Percentiles rank a stretch among this genome's conserved stretches.
phyloP scores from a whole-genome alignment of 257 asterid species.

The Solanum acaule region DNA sequence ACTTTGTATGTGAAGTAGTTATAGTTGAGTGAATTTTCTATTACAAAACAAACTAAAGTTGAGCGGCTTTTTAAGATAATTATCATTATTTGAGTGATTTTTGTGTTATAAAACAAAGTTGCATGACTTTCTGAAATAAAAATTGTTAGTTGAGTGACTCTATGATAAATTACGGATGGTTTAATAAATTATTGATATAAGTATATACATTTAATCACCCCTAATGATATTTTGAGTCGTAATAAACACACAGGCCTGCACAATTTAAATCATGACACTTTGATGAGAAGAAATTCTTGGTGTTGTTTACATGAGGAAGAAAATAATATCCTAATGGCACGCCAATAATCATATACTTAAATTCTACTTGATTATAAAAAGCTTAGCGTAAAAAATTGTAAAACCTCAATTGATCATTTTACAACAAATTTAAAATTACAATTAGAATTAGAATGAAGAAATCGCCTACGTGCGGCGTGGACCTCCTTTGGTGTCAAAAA shows the following conservation, averaged over 20 bases:
- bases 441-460: background rate
- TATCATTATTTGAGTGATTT: background rate
- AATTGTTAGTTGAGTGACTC: background rate
- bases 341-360: background rate
- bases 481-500: constrained; percentile 14
- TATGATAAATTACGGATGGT: background rate
- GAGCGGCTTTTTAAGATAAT: background rate
- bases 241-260: background rate
- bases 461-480: constrained; percentile 7
- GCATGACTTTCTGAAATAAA: background rate
- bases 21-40: background rate
- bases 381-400: background rate
- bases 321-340: background rate
- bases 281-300: background rate
- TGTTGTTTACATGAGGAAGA: background rate
- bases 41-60: background rate
- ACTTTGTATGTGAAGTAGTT: background rate
- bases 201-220: background rate
- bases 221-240: background rate
- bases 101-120: background rate
- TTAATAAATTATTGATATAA: background rate
- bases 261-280: background rate
- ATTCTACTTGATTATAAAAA: background rate
- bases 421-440: background rate
- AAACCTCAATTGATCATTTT: background rate